phyloP scores from a whole-genome alignment of 495 filamentous ascomycete species.

The Xylaria flabelliformis region DNA sequence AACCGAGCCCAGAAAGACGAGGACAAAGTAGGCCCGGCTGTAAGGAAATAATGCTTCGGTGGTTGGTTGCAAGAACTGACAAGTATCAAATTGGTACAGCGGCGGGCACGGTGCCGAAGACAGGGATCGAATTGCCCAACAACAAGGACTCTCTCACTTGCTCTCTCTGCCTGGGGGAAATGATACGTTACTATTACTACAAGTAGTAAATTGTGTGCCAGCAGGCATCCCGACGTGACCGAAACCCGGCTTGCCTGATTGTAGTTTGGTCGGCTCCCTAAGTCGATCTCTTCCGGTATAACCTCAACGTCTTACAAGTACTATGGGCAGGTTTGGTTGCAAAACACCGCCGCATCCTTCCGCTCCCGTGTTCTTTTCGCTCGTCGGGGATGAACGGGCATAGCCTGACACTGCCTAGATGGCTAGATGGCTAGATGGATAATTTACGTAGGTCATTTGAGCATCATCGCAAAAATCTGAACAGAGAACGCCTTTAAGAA shows the following conservation, averaged over 20 bases:
- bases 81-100: constrained; percentile 9
- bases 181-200: not conserved
- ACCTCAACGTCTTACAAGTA: not conserved
- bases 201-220: not conserved
- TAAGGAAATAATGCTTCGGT: not conserved
- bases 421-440: not conserved
- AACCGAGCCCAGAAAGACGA: not conserved
- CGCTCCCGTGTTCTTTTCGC: not conserved
- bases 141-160: not conserved
- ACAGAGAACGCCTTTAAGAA: not conserved
- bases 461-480: not conserved
- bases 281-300: not conserved
- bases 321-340: not conserved
- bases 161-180: not conserved
- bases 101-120: constrained; percentile 12
- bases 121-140: not conserved
- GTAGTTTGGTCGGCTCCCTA: not conserved
- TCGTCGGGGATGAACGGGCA: not conserved
- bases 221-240: not conserved
- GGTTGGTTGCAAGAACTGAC: too few relatives aligned
- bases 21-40: not conserved
- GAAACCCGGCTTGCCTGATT: constrained; percentile 11
- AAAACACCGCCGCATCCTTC: not conserved
- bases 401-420: not conserved
- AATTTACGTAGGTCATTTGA: not conserved